Evolutionary conservation across 2,329 filamentous ascomycete species (phyloP).

Genomic region (Nemania sp.): DNA sequence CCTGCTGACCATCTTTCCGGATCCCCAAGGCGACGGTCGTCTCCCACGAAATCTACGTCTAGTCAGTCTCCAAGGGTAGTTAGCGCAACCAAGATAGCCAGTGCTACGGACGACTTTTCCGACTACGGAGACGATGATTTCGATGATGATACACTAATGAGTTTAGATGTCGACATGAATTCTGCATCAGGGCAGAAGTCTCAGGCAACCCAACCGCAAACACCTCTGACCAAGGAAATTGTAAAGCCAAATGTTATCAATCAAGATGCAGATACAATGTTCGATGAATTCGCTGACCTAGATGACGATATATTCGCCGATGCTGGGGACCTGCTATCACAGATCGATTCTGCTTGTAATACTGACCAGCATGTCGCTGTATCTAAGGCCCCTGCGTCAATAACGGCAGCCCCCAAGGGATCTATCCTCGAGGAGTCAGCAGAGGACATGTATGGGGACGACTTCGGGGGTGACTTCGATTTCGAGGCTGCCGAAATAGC

Average conservation of each 20-base stretch:
- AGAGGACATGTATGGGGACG: constrained; percentile 72
- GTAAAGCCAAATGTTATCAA: constrained; percentile 27
- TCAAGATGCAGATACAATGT: constrained; percentile 44
- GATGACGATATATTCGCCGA: constrained; percentile 71
- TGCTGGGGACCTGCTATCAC: constrained; percentile 57
- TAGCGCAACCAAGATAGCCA: constrained; percentile 13
- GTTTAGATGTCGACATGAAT: constrained; percentile 60
- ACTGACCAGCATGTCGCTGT: constrained; percentile 36
- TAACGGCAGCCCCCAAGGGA: constrained; percentile 25
- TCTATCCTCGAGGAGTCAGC: constrained; percentile 53
- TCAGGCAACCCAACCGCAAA: constrained; percentile 28
- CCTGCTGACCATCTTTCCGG: constrained; percentile 35
- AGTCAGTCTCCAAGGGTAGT: constrained; percentile 24
- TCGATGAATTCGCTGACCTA: constrained; percentile 74
- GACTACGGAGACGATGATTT: constrained; percentile 69
- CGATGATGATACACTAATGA: constrained; percentile 70
- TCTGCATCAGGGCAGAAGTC: constrained; percentile 43
- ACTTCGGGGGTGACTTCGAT: constrained; percentile 79
- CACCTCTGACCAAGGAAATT: constrained; percentile 38
- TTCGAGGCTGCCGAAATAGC: constrained; percentile 80
- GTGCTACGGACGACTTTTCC: constrained; percentile 49
- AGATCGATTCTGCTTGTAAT: constrained; percentile 50
- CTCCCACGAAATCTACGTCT: constrained; percentile 41
- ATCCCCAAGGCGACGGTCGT: constrained; percentile 38
- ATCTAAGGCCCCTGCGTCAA: constrained; percentile 36